A percentile compares a stretch with the other conserved stretches of the same genome.
These are phyloP conservation scores for Citrus mangshanensis DNA, from an alignment of 345 rosid species.

Conservation along the genomic window DNA sequence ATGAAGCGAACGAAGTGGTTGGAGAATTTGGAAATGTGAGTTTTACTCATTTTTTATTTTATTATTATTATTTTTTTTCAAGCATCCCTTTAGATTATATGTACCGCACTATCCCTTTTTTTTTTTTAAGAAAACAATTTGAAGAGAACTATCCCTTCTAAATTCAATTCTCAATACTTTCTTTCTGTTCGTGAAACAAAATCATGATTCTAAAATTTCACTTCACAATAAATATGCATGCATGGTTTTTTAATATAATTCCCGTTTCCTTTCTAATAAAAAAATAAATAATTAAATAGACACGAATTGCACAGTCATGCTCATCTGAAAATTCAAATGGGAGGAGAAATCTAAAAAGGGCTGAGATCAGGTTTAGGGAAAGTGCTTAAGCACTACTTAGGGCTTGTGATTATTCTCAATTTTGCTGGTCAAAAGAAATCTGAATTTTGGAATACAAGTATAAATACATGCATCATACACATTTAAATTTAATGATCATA, in stretches of 20 bases:
- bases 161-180: background rate
- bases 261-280: too few relatives aligned
- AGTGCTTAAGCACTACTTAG: background rate
- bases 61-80: background rate
- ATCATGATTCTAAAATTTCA: too few relatives aligned
- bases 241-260: background rate
- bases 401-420: background rate
- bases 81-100: background rate
- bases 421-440: background rate
- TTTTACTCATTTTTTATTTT: background rate
- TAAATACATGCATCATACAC: background rate
- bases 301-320: background rate
- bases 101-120: too few relatives aligned
- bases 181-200: too few relatives aligned
- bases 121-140: too few relatives aligned
- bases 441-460: too few relatives aligned
- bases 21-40: slow-evolving; percentile 42
- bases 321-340: background rate
- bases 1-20: slow-evolving; percentile 24
- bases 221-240: background rate
- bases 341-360: background rate
- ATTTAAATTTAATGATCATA: background rate
- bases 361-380: background rate
- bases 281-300: too few relatives aligned
- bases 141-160: background rate